A percentile compares a stretch with the other conserved stretches of the same genome.
Evolutionary conservation across 2,329 filamentous ascomycete genomes (phyloP).

Genomic region (Ophiocordyceps australis): DNA sequence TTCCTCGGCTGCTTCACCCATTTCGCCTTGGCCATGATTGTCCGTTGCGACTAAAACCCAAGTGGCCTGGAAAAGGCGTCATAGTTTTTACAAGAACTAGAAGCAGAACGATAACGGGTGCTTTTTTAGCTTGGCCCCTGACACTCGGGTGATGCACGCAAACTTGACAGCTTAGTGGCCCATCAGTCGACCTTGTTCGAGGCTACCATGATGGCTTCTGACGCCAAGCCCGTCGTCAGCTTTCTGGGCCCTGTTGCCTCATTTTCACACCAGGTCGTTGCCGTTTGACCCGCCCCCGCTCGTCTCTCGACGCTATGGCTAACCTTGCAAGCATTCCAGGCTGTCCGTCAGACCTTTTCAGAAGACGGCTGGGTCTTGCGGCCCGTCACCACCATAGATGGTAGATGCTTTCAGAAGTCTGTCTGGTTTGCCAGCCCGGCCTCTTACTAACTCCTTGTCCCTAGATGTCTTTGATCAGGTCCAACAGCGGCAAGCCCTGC

Average conservation of each 20-base stretch:
- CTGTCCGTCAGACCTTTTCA: slow-evolving; percentile 27
- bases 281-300: slow-evolving; percentile 1
- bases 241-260: slow-evolving; percentile 30
- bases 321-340: slow-evolving; percentile 13
- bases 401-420: slow-evolving; percentile 9
- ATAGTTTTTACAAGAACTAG: too few relatives aligned
- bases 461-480: slow-evolving; percentile 66
- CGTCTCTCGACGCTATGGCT: slow-evolving; percentile 3
- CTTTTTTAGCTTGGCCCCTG: too few relatives aligned
- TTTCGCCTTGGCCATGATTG: too few relatives aligned
- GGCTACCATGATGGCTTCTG: slow-evolving; percentile 11
- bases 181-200: too few relatives aligned
- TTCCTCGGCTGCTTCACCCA: too few relatives aligned
- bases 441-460: background rate
- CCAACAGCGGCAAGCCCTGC: slow-evolving; percentile 42
- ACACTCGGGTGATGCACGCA: too few relatives aligned
- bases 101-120: too few relatives aligned
- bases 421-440: too few relatives aligned
- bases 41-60: too few relatives aligned
- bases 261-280: slow-evolving; percentile 29
- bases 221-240: slow-evolving; percentile 21
- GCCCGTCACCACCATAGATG: slow-evolving; percentile 32
- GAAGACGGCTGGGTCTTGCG: slow-evolving; percentile 25
- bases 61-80: too few relatives aligned
- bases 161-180: too few relatives aligned